Evolutionary conservation across 139 green algal species (phyloP), one percentile per base, ranked within the genome.

Genomic region (Haematococcus sp.): DNA sequence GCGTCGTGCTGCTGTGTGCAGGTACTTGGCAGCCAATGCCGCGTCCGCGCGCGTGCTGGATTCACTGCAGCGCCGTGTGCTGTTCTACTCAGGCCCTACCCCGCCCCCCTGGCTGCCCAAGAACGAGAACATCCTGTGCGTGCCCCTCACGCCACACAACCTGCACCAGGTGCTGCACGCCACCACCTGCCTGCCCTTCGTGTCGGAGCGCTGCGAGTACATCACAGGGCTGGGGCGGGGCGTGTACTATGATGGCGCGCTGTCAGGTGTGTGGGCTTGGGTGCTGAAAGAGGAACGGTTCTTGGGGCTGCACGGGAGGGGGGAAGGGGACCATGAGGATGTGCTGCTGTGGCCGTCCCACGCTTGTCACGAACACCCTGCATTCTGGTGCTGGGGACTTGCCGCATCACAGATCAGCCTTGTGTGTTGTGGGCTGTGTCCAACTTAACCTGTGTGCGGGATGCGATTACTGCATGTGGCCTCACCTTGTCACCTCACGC

Each of bases 131-230:
- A 34, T 77, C 1, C 32, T 54, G 13, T 77, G 44, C 28, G 31
- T 77, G 19, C 71, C 71, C 16, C 32, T 77, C 15, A 77, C 61
- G 15, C 20, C 25, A 1, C 20, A 25, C 44, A 77, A 77, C 46
- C 19, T 71, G 32, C 52, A 77, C 28, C 71, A 77, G 71, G 71
- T 77, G 71, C 71, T 77, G 31, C 23, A 58, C 22, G 71, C 71
- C 43, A 77, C 71, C 20, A 77, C 71, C 27, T 77, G 60, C 60
- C 27, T 77, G 15, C 71, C 71, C 44, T 77, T 77, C 60, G 19
- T 77, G 19, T 77, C 71, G 25, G 17, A 52, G 27, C 60, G 32
- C 23, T 71, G 60, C 44, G 22, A 33, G 1, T 60, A 71, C 71
- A 71, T 77, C 43, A 22, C 67, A 2, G 71, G 71, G 1, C 22